Conservation (phyloP, 495 filamentous ascomycete genomes). For the Pyrenopolyporus hunteri region DNA sequence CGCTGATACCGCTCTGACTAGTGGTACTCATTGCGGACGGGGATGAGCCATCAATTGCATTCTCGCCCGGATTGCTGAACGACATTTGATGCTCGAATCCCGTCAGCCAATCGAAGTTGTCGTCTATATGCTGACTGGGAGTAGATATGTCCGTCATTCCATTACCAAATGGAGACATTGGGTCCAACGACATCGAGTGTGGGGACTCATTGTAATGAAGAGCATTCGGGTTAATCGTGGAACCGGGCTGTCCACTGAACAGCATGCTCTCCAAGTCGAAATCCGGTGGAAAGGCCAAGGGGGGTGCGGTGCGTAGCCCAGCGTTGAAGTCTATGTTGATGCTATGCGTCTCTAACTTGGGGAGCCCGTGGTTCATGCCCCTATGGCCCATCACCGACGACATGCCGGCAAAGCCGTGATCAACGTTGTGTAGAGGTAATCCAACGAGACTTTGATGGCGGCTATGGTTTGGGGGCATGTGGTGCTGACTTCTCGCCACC, state of each 20-base stretch:
- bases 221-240: conserved; percentile 94
- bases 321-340: conserved; percentile 63
- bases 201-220: conserved; percentile 90
- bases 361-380: conserved; percentile 67
- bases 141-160: conserved; percentile 64
- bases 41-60: conserved; percentile 87
- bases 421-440: conserved; percentile 64
- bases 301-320: conserved; percentile 80
- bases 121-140: conserved; percentile 67
- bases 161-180: conserved; percentile 74
- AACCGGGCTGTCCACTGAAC: conserved; percentile 65
- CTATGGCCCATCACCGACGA: conserved; percentile 68
- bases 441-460: conserved; percentile 72
- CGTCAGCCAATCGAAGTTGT: conserved; percentile 86
- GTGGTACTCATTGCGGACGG: conserved; percentile 93
- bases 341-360: conserved; percentile 83
- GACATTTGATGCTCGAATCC: conserved; percentile 79
- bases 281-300: conserved; percentile 70
- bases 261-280: conserved; percentile 78
- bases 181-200: conserved; percentile 71
- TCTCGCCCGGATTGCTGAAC: conserved; percentile 72
- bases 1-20: conserved; percentile 90
- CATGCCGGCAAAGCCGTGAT: conserved; percentile 69
- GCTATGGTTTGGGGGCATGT: conserved; percentile 61
- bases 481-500: conserved; percentile 58